Percentiles rank a stretch among this genome's conserved stretches.
Evolutionary conservation across 179 eudicot genomes (phyloP).

Genomic region (Camellia oleifera): DNA sequence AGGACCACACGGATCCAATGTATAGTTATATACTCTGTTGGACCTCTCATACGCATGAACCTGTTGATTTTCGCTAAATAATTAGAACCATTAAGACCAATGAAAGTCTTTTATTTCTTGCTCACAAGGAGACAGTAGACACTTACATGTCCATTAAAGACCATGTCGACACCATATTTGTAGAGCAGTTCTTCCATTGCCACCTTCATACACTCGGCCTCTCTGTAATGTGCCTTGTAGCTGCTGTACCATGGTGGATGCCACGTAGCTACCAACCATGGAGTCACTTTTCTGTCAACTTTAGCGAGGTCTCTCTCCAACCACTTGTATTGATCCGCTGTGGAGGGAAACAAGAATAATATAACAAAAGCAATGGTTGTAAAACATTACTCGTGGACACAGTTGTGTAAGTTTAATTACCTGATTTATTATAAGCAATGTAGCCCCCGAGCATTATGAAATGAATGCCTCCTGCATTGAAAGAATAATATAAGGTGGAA

Average conservation of each 20-base stretch:
- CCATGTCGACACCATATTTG: conserved; percentile 64
- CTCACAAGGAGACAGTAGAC: not conserved
- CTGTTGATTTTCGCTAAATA: conserved; percentile 28
- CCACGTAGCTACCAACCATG: conserved; percentile 86
- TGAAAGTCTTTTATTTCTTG: too few species aligned
- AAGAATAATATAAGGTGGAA: conserved; percentile 82
- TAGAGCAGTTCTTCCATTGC: conserved; percentile 87
- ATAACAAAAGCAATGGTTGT: not conserved
- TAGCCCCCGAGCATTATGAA: conserved; percentile 85
- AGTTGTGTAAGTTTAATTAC: conserved; percentile 25
- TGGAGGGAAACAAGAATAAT: not conserved
- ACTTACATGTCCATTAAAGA: conserved; percentile 91
- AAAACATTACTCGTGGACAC: not conserved
- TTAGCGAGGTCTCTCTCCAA: conserved; percentile 73
- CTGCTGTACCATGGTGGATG: conserved; percentile 91
- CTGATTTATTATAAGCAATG: conserved; percentile 65
- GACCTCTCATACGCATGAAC: conserved; percentile 94
- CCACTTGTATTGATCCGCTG: conserved; percentile 93
- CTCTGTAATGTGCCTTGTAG: conserved; percentile 83
- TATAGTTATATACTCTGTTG: conserved; percentile 82
- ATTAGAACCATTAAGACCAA: not conserved
- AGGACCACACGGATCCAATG: conserved; percentile 80
- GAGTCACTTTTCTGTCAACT: conserved; percentile 69
- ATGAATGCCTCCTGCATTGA: conserved; percentile 90
- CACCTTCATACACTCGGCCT: conserved; percentile 89